Conservation (phyloP, 768 basidiomycete genomes). For the Myochromella boudieri region DNA sequence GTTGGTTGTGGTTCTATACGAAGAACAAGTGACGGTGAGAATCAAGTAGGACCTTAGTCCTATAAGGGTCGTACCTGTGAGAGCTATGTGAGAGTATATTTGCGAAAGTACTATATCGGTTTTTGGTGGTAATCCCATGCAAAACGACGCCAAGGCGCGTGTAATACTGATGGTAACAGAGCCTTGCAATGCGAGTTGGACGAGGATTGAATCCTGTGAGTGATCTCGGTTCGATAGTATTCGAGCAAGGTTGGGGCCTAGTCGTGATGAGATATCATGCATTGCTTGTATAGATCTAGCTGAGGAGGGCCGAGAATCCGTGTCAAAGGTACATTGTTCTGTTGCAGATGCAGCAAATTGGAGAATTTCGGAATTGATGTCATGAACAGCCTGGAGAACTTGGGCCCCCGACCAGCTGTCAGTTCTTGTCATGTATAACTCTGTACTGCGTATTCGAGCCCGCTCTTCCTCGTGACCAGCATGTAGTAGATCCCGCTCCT, state of each 20-base stretch:
- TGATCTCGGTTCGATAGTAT: conserved; percentile 66
- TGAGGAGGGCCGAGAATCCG: conserved; percentile 34
- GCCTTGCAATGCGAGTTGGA: conserved; percentile 75
- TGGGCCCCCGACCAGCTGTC: conserved; percentile 78
- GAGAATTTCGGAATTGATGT: conserved; percentile 79
- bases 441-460: conserved; percentile 57
- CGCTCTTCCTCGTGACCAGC: conserved; percentile 47
- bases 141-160: conserved; percentile 68
- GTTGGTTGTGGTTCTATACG: conserved; percentile 70
- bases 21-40: conserved; percentile 10
- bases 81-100: conserved; percentile 59
- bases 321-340: conserved; percentile 60
- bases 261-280: conserved; percentile 58
- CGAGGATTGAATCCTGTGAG: conserved; percentile 72
- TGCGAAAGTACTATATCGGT: conserved; percentile 64
- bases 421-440: conserved; percentile 71
- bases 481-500: conserved; percentile 14
- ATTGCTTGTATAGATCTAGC: conserved; percentile 49
- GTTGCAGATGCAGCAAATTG: conserved; percentile 77
- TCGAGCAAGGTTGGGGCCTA: conserved; percentile 62
- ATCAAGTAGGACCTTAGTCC: not conserved
- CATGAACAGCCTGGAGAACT: conserved; percentile 75
- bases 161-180: conserved; percentile 67
- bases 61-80: conserved; percentile 36
- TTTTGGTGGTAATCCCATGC: conserved; percentile 72